Evolutionary conservation across 2,329 filamentous ascomycete genomes (phyloP).

Genomic region (Thermochaetoides dissita): DNA sequence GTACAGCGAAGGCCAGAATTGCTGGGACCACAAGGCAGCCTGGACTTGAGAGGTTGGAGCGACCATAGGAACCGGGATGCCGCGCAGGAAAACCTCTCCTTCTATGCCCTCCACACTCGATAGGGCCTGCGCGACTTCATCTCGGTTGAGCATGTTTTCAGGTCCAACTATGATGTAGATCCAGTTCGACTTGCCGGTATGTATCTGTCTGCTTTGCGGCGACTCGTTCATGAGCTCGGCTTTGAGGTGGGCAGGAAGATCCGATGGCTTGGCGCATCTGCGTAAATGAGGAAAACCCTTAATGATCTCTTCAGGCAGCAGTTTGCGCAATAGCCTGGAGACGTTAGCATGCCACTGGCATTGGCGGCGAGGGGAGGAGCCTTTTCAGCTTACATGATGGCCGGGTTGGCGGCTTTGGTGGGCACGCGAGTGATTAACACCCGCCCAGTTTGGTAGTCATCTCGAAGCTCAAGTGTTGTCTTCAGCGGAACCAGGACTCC

Average conservation of each 20-base stretch:
- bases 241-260: constrained; percentile 53
- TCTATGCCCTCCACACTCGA: constrained; percentile 36
- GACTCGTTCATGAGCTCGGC: constrained; percentile 45
- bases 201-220: constrained; percentile 38
- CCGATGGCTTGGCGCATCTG: constrained; percentile 57
- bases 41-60: constrained; percentile 64
- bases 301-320: constrained; percentile 46
- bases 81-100: constrained; percentile 42
- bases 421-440: constrained; percentile 62
- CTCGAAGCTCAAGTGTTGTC: constrained; percentile 48
- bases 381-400: constrained; percentile 46
- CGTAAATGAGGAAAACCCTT: constrained; percentile 58
- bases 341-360: not conserved
- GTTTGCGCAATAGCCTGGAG: constrained; percentile 37
- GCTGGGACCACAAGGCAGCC: constrained; percentile 57
- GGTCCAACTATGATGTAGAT: constrained; percentile 45
- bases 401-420: constrained; percentile 54
- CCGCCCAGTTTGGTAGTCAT: constrained; percentile 43
- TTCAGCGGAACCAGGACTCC: constrained; percentile 48
- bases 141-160: constrained; percentile 35
- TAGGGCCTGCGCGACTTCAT: constrained; percentile 36
- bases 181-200: constrained; percentile 46
- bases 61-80: constrained; percentile 55
- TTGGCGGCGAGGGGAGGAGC: no score
- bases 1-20: constrained; percentile 77